phyloP scores from a whole-genome alignment of 495 filamentous ascomycete genomes.

The Podospora comata region DNA sequence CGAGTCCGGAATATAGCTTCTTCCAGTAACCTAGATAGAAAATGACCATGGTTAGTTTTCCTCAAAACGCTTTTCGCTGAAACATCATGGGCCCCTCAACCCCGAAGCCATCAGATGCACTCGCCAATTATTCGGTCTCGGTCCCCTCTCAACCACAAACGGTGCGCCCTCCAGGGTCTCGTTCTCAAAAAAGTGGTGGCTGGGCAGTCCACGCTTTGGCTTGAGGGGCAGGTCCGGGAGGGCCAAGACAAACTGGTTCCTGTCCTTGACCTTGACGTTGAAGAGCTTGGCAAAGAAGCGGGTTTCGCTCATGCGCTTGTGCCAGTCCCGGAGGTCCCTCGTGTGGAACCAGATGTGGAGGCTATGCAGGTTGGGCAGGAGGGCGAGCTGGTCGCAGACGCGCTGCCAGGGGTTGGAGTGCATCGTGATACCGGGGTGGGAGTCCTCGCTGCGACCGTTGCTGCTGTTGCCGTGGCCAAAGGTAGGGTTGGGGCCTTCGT shows the following conservation, averaged over 20 bases:
- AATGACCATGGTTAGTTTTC: background rate
- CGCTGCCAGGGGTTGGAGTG: conserved; percentile 28
- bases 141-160: conserved; percentile 25
- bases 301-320: conserved; percentile 28
- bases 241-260: conserved; percentile 20
- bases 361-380: conserved; percentile 13
- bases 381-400: conserved; percentile 22
- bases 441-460: background rate
- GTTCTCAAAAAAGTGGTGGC: conserved; percentile 19
- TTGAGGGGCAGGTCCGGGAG: conserved; percentile 23
- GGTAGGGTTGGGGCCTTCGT: conserved; percentile 7
- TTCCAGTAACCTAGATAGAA: no score
- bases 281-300: conserved; percentile 21
- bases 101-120: conserved; percentile 22
- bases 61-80: background rate
- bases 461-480: conserved; percentile 8
- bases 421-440: conserved; percentile 10
- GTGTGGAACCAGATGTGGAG: conserved; percentile 32
- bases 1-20: no score
- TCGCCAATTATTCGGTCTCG: conserved; percentile 27
- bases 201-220: conserved; percentile 9
- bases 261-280: conserved; percentile 16
- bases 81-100: conserved; percentile 4
- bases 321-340: conserved; percentile 31
- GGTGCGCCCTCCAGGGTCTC: conserved; percentile 14